phyloP scores from a whole-genome alignment of 2,329 filamentous ascomycete genomes.

The Elsinoe australis region DNA sequence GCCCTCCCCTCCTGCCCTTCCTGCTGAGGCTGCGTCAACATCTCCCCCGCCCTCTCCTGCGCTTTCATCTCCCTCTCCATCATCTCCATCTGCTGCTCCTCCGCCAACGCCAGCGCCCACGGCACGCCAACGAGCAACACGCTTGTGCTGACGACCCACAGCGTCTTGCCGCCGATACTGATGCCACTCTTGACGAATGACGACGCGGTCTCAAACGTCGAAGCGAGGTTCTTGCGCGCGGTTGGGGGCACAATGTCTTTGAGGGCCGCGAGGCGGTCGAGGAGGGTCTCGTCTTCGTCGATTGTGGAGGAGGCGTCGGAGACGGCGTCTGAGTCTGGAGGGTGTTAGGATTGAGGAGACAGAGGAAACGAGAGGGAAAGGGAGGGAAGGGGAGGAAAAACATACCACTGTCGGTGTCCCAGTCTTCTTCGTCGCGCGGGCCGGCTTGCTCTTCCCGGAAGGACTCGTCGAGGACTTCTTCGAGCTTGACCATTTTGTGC shows the following conservation, averaged over 20 bases:
- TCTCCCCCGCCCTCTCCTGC: conserved; percentile 64
- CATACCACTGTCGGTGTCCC: conserved; percentile 87
- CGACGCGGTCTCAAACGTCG: conserved; percentile 44
- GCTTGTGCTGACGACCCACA: conserved; percentile 87
- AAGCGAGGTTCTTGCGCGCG: conserved; percentile 36
- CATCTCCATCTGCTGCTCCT: conserved; percentile 94
- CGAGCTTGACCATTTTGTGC: conserved; percentile 82
- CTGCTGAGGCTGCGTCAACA: conserved; percentile 16
- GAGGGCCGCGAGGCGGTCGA: conserved; percentile 38
- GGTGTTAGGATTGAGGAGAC: conserved; percentile 17
- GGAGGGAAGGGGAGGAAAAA: no score
- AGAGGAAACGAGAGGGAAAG: conserved; percentile 2
- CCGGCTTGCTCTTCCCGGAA: conserved; percentile 67
- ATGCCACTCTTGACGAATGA: conserved; percentile 54
- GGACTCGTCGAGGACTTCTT: conserved; percentile 94
- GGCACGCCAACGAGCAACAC: conserved; percentile 86
- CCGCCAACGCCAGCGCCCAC: conserved; percentile 83
- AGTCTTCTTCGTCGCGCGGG: conserved; percentile 63
- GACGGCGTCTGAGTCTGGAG: conserved; percentile 65
- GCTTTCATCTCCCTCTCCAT: conserved; percentile 97
- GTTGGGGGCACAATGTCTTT: conserved; percentile 40
- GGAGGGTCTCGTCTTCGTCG: conserved; percentile 44
- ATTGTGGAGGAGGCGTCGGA: conserved; percentile 56
- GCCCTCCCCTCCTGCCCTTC: conserved; percentile 8
- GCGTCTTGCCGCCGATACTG: conserved; percentile 70